Percentiles rank a stretch among this genome's conserved stretches.
These are phyloP conservation scores for Pseudocercospora crystallina DNA, from an alignment of 2,329 filamentous ascomycete species.

Conservation along the genomic window DNA sequence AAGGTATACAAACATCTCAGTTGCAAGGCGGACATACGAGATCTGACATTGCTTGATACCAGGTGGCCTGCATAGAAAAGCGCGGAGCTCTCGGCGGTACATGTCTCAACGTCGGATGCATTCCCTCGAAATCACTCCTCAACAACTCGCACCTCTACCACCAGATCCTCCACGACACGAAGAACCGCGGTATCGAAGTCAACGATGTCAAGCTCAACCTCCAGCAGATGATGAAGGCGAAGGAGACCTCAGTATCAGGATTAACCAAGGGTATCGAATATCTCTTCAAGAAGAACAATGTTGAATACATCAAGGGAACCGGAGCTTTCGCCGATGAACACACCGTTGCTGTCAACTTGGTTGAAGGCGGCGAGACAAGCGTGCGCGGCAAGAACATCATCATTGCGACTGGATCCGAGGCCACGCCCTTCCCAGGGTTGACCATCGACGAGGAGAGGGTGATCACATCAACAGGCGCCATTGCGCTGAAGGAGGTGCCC, in stretches of 20 bases:
- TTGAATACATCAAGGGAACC: constrained; percentile 95
- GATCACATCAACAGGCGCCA: constrained; percentile 91
- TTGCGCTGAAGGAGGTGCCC: constrained; percentile 84
- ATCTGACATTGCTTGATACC: constrained; percentile 8
- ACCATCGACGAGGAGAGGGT: constrained; percentile 97
- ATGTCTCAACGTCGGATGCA: constrained; percentile 98
- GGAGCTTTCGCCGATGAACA: constrained; percentile 57
- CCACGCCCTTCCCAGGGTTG: constrained; percentile 93
- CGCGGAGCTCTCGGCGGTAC: constrained; percentile 91
- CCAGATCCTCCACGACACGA: constrained; percentile 90
- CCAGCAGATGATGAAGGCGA: constrained; percentile 95
- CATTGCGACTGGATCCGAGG: constrained; percentile 93
- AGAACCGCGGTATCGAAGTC: constrained; percentile 95
- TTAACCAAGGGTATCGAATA: constrained; percentile 98
- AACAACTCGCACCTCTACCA: constrained; percentile 99
- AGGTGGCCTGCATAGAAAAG: constrained; percentile 99
- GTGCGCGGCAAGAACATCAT: constrained; percentile 94
- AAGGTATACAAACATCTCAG: constrained; percentile 62
- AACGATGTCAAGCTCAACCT: constrained; percentile 97
- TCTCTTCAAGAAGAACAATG: constrained; percentile 98
- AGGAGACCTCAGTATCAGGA: constrained; percentile 83
- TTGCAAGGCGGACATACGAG: constrained; percentile 13
- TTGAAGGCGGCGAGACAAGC: constrained; percentile 86
- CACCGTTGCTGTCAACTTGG: constrained; percentile 85
- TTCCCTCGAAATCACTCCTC: constrained; percentile 97